Evolutionary conservation across 2,329 filamentous ascomycete genomes (phyloP).

Genomic region (Aspergillus ruber): DNA sequence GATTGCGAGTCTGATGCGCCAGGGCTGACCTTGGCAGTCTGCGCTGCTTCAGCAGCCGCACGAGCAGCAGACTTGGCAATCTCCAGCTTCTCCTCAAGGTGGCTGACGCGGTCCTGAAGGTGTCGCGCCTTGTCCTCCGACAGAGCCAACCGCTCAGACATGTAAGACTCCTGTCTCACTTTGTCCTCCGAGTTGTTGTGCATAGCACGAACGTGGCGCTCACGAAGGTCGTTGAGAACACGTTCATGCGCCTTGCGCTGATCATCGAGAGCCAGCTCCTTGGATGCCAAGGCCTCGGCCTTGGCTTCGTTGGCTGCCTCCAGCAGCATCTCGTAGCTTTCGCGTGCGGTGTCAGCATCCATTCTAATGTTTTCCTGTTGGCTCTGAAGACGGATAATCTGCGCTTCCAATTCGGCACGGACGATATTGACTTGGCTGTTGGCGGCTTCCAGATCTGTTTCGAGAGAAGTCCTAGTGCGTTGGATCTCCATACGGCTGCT

Average conservation of each 20-base stretch:
- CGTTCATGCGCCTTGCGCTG: slow-evolving; percentile 63
- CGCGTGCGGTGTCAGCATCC: slow-evolving; percentile 74
- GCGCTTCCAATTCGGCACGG: slow-evolving; percentile 73
- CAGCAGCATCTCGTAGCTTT: slow-evolving; percentile 74
- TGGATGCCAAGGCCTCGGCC: slow-evolving; percentile 48
- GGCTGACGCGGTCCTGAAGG: slow-evolving; percentile 74
- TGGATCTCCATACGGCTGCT: slow-evolving; percentile 73
- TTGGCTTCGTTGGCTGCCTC: slow-evolving; percentile 71
- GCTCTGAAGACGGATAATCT: slow-evolving; percentile 63
- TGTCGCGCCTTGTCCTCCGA: slow-evolving; percentile 79
- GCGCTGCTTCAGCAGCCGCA: slow-evolving; percentile 72
- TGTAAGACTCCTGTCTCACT: slow-evolving; percentile 69
- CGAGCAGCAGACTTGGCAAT: slow-evolving; percentile 81
- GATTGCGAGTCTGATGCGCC: slow-evolving; percentile 43
- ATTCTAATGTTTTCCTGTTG: slow-evolving; percentile 73
- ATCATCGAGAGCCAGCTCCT: slow-evolving; percentile 50
- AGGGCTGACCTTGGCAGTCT: slow-evolving; percentile 46
- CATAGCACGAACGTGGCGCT: slow-evolving; percentile 67
- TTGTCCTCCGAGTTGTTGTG: slow-evolving; percentile 73
- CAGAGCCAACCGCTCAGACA: slow-evolving; percentile 73
- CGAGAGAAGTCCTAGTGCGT: slow-evolving; percentile 69
- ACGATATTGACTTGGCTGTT: slow-evolving; percentile 81
- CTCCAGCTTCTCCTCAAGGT: slow-evolving; percentile 85
- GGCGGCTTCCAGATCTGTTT: slow-evolving; percentile 73
- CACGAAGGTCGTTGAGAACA: slow-evolving; percentile 66